phyloP scores from a whole-genome alignment of 331 rosid species.

The Malus hybrid region DNA sequence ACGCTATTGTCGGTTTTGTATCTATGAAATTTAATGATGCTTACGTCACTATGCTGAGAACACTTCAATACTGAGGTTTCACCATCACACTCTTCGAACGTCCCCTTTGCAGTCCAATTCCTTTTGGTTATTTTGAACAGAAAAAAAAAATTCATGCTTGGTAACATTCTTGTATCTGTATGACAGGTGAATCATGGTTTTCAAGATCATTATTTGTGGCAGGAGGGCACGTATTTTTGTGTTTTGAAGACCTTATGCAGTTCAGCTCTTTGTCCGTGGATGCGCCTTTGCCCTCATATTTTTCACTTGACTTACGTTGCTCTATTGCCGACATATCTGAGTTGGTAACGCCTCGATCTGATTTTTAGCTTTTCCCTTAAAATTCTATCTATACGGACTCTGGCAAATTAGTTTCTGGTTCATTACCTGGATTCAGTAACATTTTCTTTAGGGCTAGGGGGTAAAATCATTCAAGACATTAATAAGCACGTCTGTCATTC shows the following conservation, averaged over 20 bases:
- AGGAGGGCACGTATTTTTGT: constrained; percentile 57
- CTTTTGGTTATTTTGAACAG: background rate
- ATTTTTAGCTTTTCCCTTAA: background rate
- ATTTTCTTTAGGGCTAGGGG: too few species aligned
- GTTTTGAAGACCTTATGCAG: constrained; percentile 62
- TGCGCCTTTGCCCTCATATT: constrained; percentile 45
- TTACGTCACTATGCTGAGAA: background rate
- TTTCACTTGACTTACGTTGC: constrained; percentile 67
- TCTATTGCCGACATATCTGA: constrained; percentile 55
- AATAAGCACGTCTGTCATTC: background rate
- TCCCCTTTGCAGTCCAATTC: background rate
- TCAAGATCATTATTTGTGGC: constrained; percentile 73
- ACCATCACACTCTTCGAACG: background rate
- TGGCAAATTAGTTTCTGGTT: too few species aligned
- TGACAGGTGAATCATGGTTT: constrained; percentile 61
- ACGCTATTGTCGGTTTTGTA: background rate
- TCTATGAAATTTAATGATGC: background rate
- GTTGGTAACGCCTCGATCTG: constrained; percentile 45
- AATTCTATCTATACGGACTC: background rate
- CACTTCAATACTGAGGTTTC: background rate
- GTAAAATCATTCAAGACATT: too few species aligned
- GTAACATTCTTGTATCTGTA: background rate
- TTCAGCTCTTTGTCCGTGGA: constrained; percentile 52
- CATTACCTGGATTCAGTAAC: too few species aligned
- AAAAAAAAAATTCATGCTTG: background rate